Percentiles rank a stretch among this genome's conserved stretches.
phyloP scores from a whole-genome alignment of 208 protist species.

The Leishmania braziliensis region DNA sequence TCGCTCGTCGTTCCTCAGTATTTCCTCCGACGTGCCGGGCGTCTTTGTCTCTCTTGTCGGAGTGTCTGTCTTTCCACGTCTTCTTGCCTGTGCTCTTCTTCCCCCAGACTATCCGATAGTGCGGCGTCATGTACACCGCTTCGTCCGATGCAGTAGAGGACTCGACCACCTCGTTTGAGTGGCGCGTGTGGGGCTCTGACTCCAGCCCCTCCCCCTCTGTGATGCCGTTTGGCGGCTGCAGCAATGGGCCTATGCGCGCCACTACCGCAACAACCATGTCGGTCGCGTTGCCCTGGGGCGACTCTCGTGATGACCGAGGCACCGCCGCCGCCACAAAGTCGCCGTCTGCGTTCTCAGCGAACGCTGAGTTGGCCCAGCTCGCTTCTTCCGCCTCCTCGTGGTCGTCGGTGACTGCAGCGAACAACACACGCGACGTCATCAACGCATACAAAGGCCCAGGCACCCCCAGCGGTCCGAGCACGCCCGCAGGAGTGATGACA shows the following conservation, averaged over 20 bases:
- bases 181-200: slow-evolving; percentile 10
- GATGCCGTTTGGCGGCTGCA: background rate
- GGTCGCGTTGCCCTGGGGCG: background rate
- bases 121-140: background rate
- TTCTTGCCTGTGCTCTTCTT: background rate
- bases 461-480: too few species aligned
- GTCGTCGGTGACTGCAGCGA: background rate
- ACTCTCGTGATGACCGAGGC: background rate
- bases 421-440: background rate
- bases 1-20: background rate
- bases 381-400: background rate
- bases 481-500: background rate
- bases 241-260: background rate
- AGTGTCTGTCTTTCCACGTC: background rate
- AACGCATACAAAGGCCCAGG: background rate
- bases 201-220: background rate
- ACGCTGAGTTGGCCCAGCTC: background rate
- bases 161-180: background rate
- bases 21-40: too few species aligned
- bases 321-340: background rate
- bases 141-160: background rate
- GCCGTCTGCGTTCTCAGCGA: background rate
- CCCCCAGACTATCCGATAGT: too few species aligned
- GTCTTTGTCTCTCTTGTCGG: background rate
- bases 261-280: background rate